Evolutionary conservation across 257 asterid genomes (phyloP).

Genomic region (Datura wrightii): DNA sequence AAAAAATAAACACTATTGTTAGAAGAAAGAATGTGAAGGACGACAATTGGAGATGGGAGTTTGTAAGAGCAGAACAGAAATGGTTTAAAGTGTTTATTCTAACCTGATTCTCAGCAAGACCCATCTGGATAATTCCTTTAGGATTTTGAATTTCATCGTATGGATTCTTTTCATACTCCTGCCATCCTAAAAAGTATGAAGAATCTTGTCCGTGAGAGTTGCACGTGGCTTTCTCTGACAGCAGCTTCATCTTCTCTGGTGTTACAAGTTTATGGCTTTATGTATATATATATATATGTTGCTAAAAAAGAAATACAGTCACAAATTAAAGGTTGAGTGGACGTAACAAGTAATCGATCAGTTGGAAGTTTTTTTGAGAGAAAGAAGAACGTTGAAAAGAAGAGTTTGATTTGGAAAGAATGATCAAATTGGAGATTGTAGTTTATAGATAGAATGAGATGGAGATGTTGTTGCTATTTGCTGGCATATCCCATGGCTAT

Average conservation of each 20-base stretch:
- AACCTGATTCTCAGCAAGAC: slow-evolving; percentile 70
- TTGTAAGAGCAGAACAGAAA: background rate
- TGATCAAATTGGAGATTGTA: background rate
- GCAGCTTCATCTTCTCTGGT: slow-evolving; percentile 42
- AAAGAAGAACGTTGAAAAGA: background rate
- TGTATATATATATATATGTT: background rate
- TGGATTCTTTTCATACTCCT: slow-evolving; percentile 70
- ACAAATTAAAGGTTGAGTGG: background rate
- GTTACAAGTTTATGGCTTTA: background rate
- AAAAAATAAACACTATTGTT: background rate
- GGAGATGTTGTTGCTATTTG: slow-evolving; percentile 22
- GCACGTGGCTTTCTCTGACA: slow-evolving; percentile 59
- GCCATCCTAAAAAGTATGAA: slow-evolving; percentile 73
- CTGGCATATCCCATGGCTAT: slow-evolving; percentile 25
- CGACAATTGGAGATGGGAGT: background rate
- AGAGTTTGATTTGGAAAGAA: slow-evolving; percentile 27
- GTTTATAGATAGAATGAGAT: slow-evolving; percentile 2
- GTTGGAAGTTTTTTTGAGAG: slow-evolving; percentile 8
- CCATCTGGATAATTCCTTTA: slow-evolving; percentile 72
- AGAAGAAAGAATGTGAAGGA: background rate
- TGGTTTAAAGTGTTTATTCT: background rate
- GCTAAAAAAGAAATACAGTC: no score
- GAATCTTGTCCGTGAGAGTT: slow-evolving; percentile 72
- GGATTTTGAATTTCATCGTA: slow-evolving; percentile 54
- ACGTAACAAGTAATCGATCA: background rate